phyloP scores from a whole-genome alignment of 108 stramenopile genomes.

The Licmophora abbreviata region DNA sequence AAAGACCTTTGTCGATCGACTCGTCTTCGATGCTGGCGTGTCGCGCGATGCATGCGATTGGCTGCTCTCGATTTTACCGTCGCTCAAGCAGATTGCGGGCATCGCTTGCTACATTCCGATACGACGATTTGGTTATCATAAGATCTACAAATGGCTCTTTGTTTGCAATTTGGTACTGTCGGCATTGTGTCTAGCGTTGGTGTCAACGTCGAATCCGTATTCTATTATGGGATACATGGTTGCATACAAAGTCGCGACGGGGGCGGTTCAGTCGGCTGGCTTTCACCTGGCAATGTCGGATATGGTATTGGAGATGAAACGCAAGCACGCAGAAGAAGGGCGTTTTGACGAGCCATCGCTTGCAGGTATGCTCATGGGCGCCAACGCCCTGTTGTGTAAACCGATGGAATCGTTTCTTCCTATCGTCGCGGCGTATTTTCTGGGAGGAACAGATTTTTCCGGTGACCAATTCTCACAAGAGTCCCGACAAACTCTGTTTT shows the following conservation, averaged over 20 bases:
- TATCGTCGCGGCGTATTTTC: constrained; percentile 24
- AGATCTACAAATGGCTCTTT: constrained; percentile 24
- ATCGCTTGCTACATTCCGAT: constrained; percentile 43
- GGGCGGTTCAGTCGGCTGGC: constrained; percentile 29
- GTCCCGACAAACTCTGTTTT: constrained; percentile 23
- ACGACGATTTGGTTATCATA: constrained; percentile 31
- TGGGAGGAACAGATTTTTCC: constrained; percentile 12
- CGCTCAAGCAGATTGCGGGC: constrained; percentile 21
- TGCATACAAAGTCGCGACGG: constrained; percentile 27
- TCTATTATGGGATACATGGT: constrained; percentile 23
- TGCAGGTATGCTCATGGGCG: constrained; percentile 42
- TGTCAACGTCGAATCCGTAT: constrained; percentile 15
- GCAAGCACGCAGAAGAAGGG: constrained; percentile 24
- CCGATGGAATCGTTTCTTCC: constrained; percentile 34
- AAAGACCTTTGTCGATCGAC: constrained; percentile 40
- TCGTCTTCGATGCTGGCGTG: constrained; percentile 14
- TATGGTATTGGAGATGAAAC: constrained; percentile 48
- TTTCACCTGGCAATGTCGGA: constrained; percentile 50
- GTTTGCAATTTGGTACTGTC: constrained; percentile 18
- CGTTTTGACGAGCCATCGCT: constrained; percentile 41
- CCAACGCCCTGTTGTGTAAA: constrained; percentile 50
- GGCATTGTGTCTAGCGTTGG: constrained; percentile 8
- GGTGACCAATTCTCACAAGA: constrained; percentile 13
- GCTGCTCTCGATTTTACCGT: constrained; percentile 26
- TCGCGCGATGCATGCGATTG: constrained; percentile 33